A percentile compares a stretch with the other conserved stretches of the same genome.
Evolutionary conservation across 345 rosid genomes (phyloP).

Genomic region (Anastatica hierochuntica): DNA sequence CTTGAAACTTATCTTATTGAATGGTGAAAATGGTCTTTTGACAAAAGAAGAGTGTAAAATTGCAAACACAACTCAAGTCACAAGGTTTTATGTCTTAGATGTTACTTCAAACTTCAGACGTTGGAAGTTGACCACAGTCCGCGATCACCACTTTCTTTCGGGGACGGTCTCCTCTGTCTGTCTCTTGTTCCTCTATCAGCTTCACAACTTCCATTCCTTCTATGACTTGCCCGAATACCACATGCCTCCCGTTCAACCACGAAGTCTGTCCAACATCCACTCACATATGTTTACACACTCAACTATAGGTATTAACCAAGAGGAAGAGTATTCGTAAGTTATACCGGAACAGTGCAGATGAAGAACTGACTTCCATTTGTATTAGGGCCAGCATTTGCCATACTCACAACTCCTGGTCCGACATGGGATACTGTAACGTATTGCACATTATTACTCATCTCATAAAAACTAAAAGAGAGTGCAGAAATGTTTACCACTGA

Average conservation of each 20-base stretch:
- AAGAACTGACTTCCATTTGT: constrained; percentile 98
- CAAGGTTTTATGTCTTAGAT: neutral
- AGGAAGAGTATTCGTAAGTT: neutral
- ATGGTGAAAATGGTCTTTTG: neutral
- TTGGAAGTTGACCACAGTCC: constrained; percentile 89
- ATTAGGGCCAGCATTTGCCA: constrained; percentile 99
- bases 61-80: constrained; percentile 8
- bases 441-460: constrained; percentile 9
- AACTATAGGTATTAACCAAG: neutral
- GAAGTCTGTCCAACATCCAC: constrained; percentile 55
- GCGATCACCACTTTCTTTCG: constrained; percentile 70
- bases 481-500: neutral
- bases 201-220: constrained; percentile 89
- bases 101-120: constrained; percentile 35
- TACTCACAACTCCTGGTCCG: constrained; percentile 92
- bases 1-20: neutral
- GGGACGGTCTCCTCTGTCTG: constrained; percentile 96
- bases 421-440: constrained; percentile 63
- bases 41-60: constrained; percentile 9
- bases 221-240: constrained; percentile 90
- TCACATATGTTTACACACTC: neutral
- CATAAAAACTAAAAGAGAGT: neutral
- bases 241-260: constrained; percentile 93
- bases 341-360: constrained; percentile 95
- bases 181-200: constrained; percentile 65